Evolutionary conservation across 140 eudicot species (phyloP), one percentile per base, ranked within the genome.

Genomic region (Erigeron philadelphicus): DNA sequence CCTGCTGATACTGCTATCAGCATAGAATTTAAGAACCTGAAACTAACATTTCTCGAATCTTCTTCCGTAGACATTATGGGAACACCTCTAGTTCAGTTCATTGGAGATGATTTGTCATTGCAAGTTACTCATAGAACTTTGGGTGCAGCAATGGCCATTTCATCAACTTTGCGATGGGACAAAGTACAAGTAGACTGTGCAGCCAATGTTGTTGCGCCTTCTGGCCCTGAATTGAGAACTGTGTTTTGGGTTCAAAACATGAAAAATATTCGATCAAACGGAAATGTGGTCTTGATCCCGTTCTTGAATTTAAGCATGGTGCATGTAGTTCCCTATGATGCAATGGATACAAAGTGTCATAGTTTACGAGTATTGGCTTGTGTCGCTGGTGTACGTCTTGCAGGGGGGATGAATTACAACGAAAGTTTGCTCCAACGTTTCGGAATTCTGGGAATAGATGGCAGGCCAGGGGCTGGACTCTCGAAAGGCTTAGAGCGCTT

Each of bases 351-450:
- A 11, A 85, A 80, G 76, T 89, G 88, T 66, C 95, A 86, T 70
- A 89, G 95, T 75, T 81, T 93, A 56, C 87, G 73, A 18, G 88
- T 85, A 71, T 81, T 87, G 49, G 95, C 94, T 57, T 83, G 93
- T 78, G 71, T 89, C 52, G 89, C 90, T 47, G 96, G 96, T 41
- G 75, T 93, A 71, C 93, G 95, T 55, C 88, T 93, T 63, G 98
- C 90, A 12, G 98, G 98, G 15, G 98, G 98, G 59, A 89, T 93
- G 96, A 86, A 72, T 76, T 89, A 86, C 54, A 73, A 83, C n/a
- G 98, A 93, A 76, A 87, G 88, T 45, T 70, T 93, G 78, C 89
- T 93, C 52, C 98, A 86, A 48, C 83, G 82, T 35, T 87, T 84
- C 75, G 98, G 96, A 64, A 80, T 93, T 74, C 77, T 93, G 59